Base-by-base conservation (phyloP, 192 early-diverging fungal genomes). In the Chytriomyces hyalinus region DNA sequence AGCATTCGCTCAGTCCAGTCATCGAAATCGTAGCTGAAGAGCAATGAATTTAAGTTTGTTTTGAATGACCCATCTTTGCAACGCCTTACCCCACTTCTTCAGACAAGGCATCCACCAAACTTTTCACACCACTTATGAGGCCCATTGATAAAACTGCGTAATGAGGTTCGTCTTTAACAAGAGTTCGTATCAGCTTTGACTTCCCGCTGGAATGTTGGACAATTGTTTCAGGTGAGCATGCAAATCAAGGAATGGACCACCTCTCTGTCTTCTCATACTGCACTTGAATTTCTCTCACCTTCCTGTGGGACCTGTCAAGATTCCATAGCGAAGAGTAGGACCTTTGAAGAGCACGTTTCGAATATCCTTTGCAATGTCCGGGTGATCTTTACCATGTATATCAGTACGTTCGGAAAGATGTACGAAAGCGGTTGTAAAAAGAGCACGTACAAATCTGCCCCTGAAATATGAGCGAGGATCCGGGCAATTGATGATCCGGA, bases 1-100 rank as follows among this genome's bases (percentile, higher is more conserved):
- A 70, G 68, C 46, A 70, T 49, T 13, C 73, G 73, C 48, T 78
- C 76, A 0, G 76, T 78, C 76, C 76, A 78, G 67, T 78, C 76
- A 47, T 78, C 66, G 26, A 78, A 78, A 45, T 71, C 76, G 66
- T 71, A 78, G 51, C 76, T 67, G 26, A 78, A 36, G 36, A 36
- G 36, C 36, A 36, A 36, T 36, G 36, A 36, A 36, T 36, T 36
- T 36, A 36, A 36, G 36, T 4, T 2, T 36, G 4, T 36, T 36
- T 36, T 36, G 36, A 36, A 36, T 36, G 36, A 4, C 3, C 0
- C 76, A 59, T 4, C 36, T 36, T 36, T 36, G 36, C 36, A 36
- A 36, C 36, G 36, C 36, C 36, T 26, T 71, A 48, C n/a, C 76
- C 76, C n/a, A 78, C 49, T 51, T 78, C 76, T 50, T 78, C 67